phyloP scores from a whole-genome alignment of 805 yeast species.

The Maudiozyma bulderi region DNA sequence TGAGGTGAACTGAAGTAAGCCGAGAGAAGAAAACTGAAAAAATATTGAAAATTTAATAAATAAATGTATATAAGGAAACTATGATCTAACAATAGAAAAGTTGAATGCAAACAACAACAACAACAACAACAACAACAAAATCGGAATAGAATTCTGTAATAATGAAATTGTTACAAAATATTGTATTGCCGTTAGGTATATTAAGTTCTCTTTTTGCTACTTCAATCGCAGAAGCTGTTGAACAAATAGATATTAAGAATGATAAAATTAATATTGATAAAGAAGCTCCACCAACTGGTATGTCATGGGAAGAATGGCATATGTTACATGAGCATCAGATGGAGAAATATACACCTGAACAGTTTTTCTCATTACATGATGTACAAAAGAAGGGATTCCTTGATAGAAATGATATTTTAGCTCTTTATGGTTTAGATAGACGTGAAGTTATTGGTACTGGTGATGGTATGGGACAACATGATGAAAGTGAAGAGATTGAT shows the following conservation, averaged over 20 bases:
- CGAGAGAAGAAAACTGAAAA: neutral
- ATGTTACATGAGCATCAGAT: conserved; percentile 83
- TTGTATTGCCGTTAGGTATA: neutral
- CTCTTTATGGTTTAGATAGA: conserved; percentile 71
- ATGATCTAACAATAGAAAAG: neutral
- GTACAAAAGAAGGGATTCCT: conserved; percentile 47
- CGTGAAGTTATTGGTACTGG: conserved; percentile 76
- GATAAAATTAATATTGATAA: conserved; percentile 22
- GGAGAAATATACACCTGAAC: conserved; percentile 60
- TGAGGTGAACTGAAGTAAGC: neutral
- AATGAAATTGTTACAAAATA: neutral
- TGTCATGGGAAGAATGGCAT: conserved; percentile 79
- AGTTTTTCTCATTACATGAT: conserved; percentile 79
- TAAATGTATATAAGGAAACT: neutral
- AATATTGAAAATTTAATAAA: neutral
- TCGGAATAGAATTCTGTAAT: no score
- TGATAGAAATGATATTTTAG: conserved; percentile 54
- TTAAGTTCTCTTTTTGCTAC: neutral
- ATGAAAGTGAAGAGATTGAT: conserved; percentile 51
- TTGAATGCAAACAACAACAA: no score
- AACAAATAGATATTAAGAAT: conserved; percentile 8
- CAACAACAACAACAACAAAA: no score
- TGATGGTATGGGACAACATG: conserved; percentile 78
- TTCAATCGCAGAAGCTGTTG: neutral
- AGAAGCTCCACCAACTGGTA: conserved; percentile 41